phyloP scores from a whole-genome alignment of 176 grass and related monocot species.

The Phoenix roebelenii region DNA sequence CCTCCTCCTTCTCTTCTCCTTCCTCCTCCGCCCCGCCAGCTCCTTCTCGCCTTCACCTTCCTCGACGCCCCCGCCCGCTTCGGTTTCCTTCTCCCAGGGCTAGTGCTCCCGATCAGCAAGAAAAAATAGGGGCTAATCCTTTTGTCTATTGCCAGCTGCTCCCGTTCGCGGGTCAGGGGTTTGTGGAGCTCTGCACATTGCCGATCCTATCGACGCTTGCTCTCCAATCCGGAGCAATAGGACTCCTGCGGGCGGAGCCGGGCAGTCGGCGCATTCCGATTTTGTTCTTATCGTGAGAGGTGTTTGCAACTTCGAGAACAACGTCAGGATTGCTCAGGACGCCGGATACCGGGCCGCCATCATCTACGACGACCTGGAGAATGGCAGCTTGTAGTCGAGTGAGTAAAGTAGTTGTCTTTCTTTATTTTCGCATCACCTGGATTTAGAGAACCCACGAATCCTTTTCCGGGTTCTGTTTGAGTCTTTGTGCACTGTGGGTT shows the following conservation, averaged over 20 bases:
- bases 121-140: too few relatives aligned
- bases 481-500: too few relatives aligned
- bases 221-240: conserved; percentile 25
- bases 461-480: too few relatives aligned
- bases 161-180: conserved; percentile 43
- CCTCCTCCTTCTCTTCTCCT: conserved; percentile 17
- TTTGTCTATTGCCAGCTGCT: conserved; percentile 26
- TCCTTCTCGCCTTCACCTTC: conserved; percentile 54
- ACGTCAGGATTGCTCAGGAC: conserved; percentile 53
- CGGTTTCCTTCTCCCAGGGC: conserved; percentile 21
- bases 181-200: conserved; percentile 56
- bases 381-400: conserved; percentile 75
- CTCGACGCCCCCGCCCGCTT: conserved; percentile 69
- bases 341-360: conserved; percentile 52
- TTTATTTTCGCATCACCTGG: background rate
- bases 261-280: background rate
- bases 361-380: conserved; percentile 72
- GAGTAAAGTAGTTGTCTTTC: conserved; percentile 12
- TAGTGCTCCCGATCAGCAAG: too few relatives aligned
- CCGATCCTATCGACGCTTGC: conserved; percentile 55
- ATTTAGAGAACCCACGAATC: background rate
- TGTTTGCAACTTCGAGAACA: conserved; percentile 65
- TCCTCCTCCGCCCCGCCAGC: conserved; percentile 33
- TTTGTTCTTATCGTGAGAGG: conserved; percentile 56
- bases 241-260: background rate